phyloP scores from a whole-genome alignment of 371 early-diverging fungal genomes.

The Saksenaea vasiformis region DNA sequence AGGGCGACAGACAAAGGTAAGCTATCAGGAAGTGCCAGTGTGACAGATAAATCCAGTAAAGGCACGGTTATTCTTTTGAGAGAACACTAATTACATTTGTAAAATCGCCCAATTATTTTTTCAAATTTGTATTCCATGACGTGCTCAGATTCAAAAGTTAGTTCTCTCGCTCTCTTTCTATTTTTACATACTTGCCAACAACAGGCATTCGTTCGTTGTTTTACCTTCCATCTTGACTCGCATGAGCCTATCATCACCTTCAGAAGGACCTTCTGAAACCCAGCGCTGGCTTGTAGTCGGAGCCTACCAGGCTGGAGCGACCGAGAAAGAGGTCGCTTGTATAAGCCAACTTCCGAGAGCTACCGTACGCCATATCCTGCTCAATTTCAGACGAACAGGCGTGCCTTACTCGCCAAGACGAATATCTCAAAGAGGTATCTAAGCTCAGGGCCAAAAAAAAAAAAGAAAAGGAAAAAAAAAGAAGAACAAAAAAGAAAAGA shows the following conservation, averaged over 20 bases:
- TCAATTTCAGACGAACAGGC: constrained; percentile 13
- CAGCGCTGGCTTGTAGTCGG: constrained; percentile 16
- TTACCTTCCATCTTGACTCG: not conserved
- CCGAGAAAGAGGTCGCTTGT: constrained; percentile 6
- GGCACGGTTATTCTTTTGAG: no score
- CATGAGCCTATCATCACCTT: not conserved
- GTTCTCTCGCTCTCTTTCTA: not conserved
- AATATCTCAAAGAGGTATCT: constrained; percentile 2
- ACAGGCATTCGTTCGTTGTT: not conserved
- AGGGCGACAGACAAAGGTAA: no score
- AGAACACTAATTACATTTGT: no score
- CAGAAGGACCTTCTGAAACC: not conserved
- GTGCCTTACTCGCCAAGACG: constrained; percentile 5
- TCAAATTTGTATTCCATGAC: not conserved
- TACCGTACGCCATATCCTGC: constrained; percentile 11
- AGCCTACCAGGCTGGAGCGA: constrained; percentile 12
- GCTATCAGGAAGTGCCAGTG: no score
- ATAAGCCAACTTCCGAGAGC: not conserved
- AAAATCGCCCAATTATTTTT: no score
- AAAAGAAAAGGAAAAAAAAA: not conserved
- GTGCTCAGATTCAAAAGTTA: not conserved
- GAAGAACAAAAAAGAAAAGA: not conserved
- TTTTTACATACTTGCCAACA: not conserved
- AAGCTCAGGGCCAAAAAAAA: not conserved
- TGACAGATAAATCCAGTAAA: no score